Evolutionary conservation across 208 protist genomes (phyloP).

Genomic region (Crithidia expoeki): DNA sequence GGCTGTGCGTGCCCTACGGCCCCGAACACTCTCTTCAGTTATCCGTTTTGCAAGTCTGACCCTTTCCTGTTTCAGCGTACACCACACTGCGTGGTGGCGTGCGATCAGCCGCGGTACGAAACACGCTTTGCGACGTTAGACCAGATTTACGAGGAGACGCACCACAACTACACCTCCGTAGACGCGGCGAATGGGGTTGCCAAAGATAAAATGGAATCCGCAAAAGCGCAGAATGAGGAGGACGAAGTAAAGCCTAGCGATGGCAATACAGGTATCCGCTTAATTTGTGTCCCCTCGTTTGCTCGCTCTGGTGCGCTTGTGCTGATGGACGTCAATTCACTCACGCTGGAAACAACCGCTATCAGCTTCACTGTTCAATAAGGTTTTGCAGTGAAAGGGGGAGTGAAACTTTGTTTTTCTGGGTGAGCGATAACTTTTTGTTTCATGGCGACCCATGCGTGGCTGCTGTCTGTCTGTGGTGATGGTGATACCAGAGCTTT

Average conservation of each 20-base stretch:
- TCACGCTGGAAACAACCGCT: constrained; percentile 54
- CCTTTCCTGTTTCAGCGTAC: constrained; percentile 81
- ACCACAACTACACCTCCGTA: constrained; percentile 14
- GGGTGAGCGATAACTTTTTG: no score
- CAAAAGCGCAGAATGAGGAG: constrained; percentile 22
- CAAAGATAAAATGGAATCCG: not conserved
- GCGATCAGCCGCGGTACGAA: constrained; percentile 83
- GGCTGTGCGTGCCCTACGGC: constrained; percentile 90
- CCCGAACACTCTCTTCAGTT: constrained; percentile 93
- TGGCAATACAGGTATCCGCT: constrained; percentile 49
- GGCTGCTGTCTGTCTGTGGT: not conserved
- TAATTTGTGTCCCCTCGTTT: constrained; percentile 86
- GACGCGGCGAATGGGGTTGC: constrained; percentile 2
- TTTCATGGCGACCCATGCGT: not conserved
- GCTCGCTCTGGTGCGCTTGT: constrained; percentile 59
- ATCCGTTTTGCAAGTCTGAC: constrained; percentile 84
- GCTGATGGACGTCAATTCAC: constrained; percentile 81
- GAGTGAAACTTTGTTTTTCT: no score
- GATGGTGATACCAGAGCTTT: not conserved
- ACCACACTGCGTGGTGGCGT: constrained; percentile 89
- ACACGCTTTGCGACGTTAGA: constrained; percentile 61
- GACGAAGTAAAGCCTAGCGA: not conserved
- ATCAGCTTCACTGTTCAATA: constrained; percentile 41
- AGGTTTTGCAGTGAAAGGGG: not conserved
- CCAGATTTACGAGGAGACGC: constrained; percentile 34